These are phyloP conservation scores for Aspergillus fumigatus DNA, from an alignment of 2,329 filamentous ascomycete species.

Conservation along the genomic window DNA sequence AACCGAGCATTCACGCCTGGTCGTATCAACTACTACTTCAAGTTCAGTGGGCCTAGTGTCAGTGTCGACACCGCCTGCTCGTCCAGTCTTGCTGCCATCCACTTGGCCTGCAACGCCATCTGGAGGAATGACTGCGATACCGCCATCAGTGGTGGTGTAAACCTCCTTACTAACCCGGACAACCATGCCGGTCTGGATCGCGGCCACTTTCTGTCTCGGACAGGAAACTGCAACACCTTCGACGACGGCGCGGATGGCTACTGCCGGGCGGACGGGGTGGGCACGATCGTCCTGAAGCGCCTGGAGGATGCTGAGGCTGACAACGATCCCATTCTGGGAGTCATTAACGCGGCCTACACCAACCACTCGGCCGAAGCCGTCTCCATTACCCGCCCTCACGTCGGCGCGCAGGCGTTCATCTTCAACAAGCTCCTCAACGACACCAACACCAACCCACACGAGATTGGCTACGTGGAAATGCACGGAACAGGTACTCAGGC, in stretches of 20 bases:
- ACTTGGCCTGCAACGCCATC: conserved; percentile 67
- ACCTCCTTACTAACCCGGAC: conserved; percentile 68
- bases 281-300: conserved; percentile 47
- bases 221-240: conserved; percentile 47
- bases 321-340: conserved; percentile 39
- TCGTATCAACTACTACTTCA: conserved; percentile 71
- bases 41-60: conserved; percentile 66
- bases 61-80: conserved; percentile 72
- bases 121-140: conserved; percentile 73
- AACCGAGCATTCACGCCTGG: conserved; percentile 57
- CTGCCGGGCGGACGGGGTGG: conserved; percentile 49
- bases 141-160: conserved; percentile 71
- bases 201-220: conserved; percentile 24
- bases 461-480: conserved; percentile 36
- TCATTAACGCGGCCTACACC: conserved; percentile 39
- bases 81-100: conserved; percentile 65
- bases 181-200: conserved; percentile 69
- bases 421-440: conserved; percentile 34
- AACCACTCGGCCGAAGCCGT: conserved; percentile 46
- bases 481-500: conserved; percentile 37
- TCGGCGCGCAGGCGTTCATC: conserved; percentile 33
- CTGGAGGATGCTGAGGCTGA: conserved; percentile 48
- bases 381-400: conserved; percentile 39
- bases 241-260: conserved; percentile 50
- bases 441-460: conserved; percentile 32